Base-by-base conservation (phyloP, 139 green algal species). In the Astrephomene gubernaculifera region DNA sequence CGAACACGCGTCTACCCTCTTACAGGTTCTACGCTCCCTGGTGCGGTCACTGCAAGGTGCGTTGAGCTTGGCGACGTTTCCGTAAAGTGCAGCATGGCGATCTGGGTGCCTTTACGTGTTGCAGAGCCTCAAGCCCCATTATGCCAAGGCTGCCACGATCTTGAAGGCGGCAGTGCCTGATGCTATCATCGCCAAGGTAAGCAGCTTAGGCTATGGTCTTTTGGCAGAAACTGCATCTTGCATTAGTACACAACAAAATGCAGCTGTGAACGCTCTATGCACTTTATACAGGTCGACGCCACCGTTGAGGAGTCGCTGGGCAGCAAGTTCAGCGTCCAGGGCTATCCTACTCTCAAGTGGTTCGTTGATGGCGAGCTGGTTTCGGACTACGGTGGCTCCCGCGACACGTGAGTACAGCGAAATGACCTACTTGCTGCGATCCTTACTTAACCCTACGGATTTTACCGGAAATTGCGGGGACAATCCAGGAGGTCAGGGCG, bases 321-420 rank as follows among this genome's bases (percentile, higher is more conserved):
- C 21, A 69, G 85, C 53, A 93, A 95, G 87, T 94, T 90, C 41
- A 87, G 73, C 19, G 89, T 96, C 3, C 67, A 94, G 85, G 95
- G 95, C 67, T 97, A 96, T 88, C 95, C 95, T 70, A 97, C 95
- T 8, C 71, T 98, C 70, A 96, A 96, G 88, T 98, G 95, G 95
- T 97, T 98, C 83, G 87, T 96, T 36, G 87, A 97, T 35, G 95
- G 95, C 64, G 91, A 97, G 86, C 36, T 91, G 27, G 83, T 79
- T 2, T 72, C 63, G 0, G 95, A 97, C 68, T 98, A 96, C 91
- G 83, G 69, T 39, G 95, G 95, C 33, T 88, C 90, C 65, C 95
- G 95, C 35, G 92, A 95, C 6, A 90, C 86, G 94, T 95, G 83
- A 93, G 94, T 94, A n/a, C n/a, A n/a, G n/a, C n/a, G n/a, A n/a